phyloP scores from a whole-genome alignment of 2,329 filamentous ascomycete genomes.

The Mycocentrospora acerina region DNA sequence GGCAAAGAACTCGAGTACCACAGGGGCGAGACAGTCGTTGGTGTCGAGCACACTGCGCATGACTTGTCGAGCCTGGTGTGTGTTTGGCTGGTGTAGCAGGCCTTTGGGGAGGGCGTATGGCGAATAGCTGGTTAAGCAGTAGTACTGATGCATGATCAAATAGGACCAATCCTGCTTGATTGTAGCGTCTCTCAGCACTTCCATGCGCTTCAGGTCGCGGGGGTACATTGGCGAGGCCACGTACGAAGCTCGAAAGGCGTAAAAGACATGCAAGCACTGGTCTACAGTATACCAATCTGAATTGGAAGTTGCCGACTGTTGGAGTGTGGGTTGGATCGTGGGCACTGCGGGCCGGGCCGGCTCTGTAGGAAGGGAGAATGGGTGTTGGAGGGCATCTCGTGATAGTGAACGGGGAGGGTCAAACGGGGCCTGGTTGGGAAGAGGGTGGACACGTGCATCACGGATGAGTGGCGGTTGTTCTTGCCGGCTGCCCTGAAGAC shows the following conservation, averaged over 20 bases:
- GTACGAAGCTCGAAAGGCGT: slow-evolving; percentile 4
- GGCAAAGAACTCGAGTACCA: slow-evolving; percentile 49
- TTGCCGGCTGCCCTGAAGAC: no score
- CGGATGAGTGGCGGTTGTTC: no score
- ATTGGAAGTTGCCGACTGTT: no score
- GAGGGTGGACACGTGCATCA: no score
- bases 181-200: slow-evolving; percentile 40
- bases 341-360: not conserved
- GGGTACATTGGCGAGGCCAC: not conserved
- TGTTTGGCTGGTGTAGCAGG: slow-evolving; percentile 37
- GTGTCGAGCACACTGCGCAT: slow-evolving; percentile 49
- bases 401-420: not conserved
- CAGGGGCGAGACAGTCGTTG: slow-evolving; percentile 46
- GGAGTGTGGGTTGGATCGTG: not conserved
- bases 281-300: slow-evolving; percentile 15
- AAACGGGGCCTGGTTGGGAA: slow-evolving; percentile 5
- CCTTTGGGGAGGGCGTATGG: slow-evolving; percentile 40
- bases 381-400: not conserved
- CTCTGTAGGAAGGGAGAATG: not conserved
- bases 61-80: slow-evolving; percentile 34
- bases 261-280: slow-evolving; percentile 9
- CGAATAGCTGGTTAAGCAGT: slow-evolving; percentile 32
- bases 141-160: slow-evolving; percentile 34
- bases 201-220: slow-evolving; percentile 17
- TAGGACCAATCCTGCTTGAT: slow-evolving; percentile 28